Evolutionary conservation across 345 rosid species (phyloP).

Genomic region (Gossypium raimondii): DNA sequence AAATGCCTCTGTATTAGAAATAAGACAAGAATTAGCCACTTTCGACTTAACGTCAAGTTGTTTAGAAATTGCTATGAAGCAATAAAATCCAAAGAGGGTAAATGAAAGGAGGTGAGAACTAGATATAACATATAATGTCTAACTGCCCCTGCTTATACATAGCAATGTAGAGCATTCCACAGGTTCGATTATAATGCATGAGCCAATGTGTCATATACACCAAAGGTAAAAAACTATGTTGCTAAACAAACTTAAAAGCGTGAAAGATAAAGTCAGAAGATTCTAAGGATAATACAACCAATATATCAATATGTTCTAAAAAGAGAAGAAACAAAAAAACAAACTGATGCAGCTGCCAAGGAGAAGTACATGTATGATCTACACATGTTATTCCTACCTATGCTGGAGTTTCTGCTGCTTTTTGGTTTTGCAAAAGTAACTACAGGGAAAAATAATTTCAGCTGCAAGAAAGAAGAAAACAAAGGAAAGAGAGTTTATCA

Average conservation of each 20-base stretch:
- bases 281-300: background rate
- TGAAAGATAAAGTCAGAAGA: background rate
- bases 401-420: slow-evolving; percentile 99
- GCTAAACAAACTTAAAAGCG: background rate
- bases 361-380: background rate
- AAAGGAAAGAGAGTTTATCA: background rate
- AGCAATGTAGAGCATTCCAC: background rate
- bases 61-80: background rate
- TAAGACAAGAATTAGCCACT: slow-evolving; percentile 17
- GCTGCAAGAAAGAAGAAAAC: slow-evolving; percentile 43
- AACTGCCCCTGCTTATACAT: background rate
- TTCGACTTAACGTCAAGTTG: background rate
- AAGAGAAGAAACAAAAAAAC: background rate
- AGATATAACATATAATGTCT: background rate
- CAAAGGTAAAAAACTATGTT: background rate
- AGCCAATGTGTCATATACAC: background rate
- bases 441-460: slow-evolving; percentile 79
- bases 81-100: background rate
- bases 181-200: background rate
- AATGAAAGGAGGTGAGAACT: background rate
- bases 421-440: slow-evolving; percentile 97
- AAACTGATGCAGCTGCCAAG: background rate
- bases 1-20: slow-evolving; percentile 71
- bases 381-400: slow-evolving; percentile 47
- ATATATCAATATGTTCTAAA: background rate